A percentile compares a stretch with the other conserved stretches of the same genome.
Evolutionary conservation across 495 filamentous ascomycete genomes (phyloP).

Genomic region (Annulohypoxylon maeteangense): DNA sequence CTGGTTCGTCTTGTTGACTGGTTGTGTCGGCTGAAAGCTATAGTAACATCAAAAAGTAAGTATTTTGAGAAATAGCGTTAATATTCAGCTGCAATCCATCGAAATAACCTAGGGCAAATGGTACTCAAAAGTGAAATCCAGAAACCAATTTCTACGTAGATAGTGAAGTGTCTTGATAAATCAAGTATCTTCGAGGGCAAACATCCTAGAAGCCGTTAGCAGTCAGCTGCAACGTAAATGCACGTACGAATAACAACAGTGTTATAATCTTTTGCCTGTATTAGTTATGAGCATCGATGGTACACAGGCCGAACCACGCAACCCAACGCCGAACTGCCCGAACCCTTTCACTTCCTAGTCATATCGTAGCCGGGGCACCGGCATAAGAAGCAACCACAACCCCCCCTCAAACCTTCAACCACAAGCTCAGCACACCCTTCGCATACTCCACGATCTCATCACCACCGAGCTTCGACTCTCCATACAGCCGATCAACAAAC

Average conservation of each 20-base stretch:
- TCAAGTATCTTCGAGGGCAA: not conserved
- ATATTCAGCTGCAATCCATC: no score
- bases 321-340: conserved; percentile 26
- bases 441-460: conserved; percentile 98
- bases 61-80: no score
- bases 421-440: conserved; percentile 89
- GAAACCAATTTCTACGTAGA: not conserved
- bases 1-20: not conserved
- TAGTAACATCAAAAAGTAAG: not conserved
- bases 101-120: not conserved
- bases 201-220: not conserved
- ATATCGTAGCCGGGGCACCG: conserved; percentile 9
- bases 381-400: not conserved
- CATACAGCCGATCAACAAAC: conserved; percentile 95
- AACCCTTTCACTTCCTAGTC: conserved; percentile 9
- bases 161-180: not conserved
- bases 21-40: not conserved
- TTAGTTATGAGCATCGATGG: conserved; percentile 30
- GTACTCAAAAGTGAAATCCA: not conserved
- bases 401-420: conserved; percentile 77
- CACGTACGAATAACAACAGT: not conserved
- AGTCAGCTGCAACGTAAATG: not conserved
- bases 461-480: conserved; percentile 93
- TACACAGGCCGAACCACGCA: conserved; percentile 30
- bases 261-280: conserved; percentile 20